These are phyloP conservation scores for Hibiscus syriacus DNA, from an alignment of 345 rosid species.

Conservation along the genomic window DNA sequence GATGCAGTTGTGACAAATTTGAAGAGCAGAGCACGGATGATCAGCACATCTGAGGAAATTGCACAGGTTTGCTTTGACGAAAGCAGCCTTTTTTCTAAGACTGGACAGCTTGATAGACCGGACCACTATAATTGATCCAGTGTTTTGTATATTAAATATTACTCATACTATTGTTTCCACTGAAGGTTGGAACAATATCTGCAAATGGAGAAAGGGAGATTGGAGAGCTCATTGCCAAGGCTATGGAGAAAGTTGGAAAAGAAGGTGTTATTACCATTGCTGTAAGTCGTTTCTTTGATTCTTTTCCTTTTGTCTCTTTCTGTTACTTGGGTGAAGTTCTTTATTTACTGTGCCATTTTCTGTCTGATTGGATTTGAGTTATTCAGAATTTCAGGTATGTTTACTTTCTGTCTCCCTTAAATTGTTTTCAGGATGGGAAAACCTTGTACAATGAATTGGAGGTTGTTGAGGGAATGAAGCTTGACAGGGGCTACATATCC, in stretches of 20 bases:
- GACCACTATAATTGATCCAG: background rate
- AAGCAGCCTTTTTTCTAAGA: background rate
- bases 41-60: constrained; percentile 42
- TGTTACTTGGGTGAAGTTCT: background rate
- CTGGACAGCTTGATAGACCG: background rate
- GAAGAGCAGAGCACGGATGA: constrained; percentile 40
- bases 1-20: constrained; percentile 36
- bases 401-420: background rate
- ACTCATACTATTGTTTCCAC: background rate
- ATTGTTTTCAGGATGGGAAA: constrained; percentile 39
- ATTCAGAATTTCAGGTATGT: too few species aligned
- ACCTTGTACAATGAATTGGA: constrained; percentile 38
- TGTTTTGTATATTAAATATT: background rate
- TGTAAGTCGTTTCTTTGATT: background rate
- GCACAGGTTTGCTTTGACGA: constrained; percentile 10
- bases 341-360: background rate
- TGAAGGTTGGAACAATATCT: constrained; percentile 46
- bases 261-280: constrained; percentile 34
- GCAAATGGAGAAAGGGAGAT: constrained; percentile 50
- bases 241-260: constrained; percentile 52
- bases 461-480: constrained; percentile 49
- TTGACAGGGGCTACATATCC: constrained; percentile 44
- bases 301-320: background rate
- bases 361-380: background rate
- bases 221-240: constrained; percentile 48